These are phyloP conservation scores for Nicotiana undulata DNA, from an alignment of 257 asterid genomes.

Conservation along the genomic window DNA sequence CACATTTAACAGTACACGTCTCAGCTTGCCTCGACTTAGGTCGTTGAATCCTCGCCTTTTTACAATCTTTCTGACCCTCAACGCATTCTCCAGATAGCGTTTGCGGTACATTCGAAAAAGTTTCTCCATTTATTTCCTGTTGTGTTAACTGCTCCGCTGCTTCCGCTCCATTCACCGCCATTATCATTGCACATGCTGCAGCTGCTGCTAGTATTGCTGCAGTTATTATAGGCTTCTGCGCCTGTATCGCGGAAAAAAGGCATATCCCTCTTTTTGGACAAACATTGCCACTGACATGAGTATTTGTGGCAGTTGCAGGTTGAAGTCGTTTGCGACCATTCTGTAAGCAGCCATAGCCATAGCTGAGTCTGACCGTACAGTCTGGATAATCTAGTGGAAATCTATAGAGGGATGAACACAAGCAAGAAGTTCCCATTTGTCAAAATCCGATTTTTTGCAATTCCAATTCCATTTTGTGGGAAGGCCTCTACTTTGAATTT, in stretches of 20 bases:
- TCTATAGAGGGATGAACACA: not conserved
- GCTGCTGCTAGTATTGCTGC: not conserved
- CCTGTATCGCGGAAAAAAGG: not conserved
- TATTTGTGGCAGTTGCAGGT: not conserved
- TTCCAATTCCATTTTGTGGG: not conserved
- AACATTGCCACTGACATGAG: too few relatives aligned
- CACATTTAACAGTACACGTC: conserved; percentile 66
- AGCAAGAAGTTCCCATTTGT: not conserved
- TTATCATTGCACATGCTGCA: not conserved
- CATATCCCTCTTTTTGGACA: not conserved
- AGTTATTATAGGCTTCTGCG: not conserved
- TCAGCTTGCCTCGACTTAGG: conserved; percentile 88
- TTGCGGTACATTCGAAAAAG: conserved; percentile 72
- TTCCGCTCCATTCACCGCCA: conserved; percentile 16
- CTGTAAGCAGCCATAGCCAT: not conserved
- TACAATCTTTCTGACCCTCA: conserved; percentile 45
- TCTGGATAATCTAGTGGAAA: conserved; percentile 5
- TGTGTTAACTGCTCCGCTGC: conserved; percentile 20
- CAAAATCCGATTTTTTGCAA: not conserved
- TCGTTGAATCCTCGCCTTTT: conserved; percentile 55
- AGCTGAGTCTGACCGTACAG: not conserved
- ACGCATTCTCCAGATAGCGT: conserved; percentile 55
- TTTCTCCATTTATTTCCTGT: conserved; percentile 39
- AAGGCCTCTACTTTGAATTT: not conserved
- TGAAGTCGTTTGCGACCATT: not conserved